Percentiles rank a stretch among this genome's conserved stretches.
These are phyloP conservation scores for Ogataea henricii DNA, from an alignment of 805 yeast genomes.

Conservation along the genomic window DNA sequence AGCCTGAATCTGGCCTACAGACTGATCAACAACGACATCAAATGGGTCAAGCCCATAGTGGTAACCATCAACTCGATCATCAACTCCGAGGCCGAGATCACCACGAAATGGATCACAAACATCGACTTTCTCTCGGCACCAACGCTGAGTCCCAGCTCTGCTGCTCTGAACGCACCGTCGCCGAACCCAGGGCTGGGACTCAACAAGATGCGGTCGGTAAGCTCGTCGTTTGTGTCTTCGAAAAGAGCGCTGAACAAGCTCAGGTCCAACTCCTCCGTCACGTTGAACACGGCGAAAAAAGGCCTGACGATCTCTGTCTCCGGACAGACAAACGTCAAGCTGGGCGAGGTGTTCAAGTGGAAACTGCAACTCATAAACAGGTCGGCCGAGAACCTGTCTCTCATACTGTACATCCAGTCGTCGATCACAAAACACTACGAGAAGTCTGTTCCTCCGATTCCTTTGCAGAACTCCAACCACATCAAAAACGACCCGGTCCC, in stretches of 20 bases:
- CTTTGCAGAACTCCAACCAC: slow-evolving; percentile 27
- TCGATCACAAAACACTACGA: slow-evolving; percentile 37
- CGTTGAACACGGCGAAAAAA: slow-evolving; percentile 20
- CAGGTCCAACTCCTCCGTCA: slow-evolving; percentile 27
- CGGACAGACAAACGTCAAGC: slow-evolving; percentile 60
- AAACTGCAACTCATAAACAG: slow-evolving; percentile 65
- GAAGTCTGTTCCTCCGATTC: slow-evolving; percentile 39
- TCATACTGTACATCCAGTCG: slow-evolving; percentile 51
- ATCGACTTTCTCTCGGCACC: slow-evolving; percentile 32
- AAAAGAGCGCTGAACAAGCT: slow-evolving; percentile 22
- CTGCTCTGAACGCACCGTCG: slow-evolving; percentile 26
- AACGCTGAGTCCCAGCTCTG: slow-evolving; percentile 6
- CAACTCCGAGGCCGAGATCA: slow-evolving; percentile 22
- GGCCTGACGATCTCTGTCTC: slow-evolving; percentile 55
- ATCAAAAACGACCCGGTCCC: slow-evolving; percentile 30
- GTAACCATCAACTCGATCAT: slow-evolving; percentile 27
- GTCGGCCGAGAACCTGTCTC: slow-evolving; percentile 48
- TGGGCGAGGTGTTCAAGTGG: slow-evolving; percentile 66
- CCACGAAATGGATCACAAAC: slow-evolving; percentile 41
- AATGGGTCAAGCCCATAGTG: slow-evolving; percentile 29
- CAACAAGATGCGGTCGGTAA: slow-evolving; percentile 15
- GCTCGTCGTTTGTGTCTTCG: slow-evolving; percentile 24
- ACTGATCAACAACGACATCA: slow-evolving; percentile 29
- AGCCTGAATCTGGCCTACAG: slow-evolving; percentile 30
- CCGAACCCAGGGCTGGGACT: slow-evolving; percentile 8